These are phyloP conservation scores for Metarhizium humberi DNA, from an alignment of 2,329 filamentous ascomycete genomes.

Conservation along the genomic window DNA sequence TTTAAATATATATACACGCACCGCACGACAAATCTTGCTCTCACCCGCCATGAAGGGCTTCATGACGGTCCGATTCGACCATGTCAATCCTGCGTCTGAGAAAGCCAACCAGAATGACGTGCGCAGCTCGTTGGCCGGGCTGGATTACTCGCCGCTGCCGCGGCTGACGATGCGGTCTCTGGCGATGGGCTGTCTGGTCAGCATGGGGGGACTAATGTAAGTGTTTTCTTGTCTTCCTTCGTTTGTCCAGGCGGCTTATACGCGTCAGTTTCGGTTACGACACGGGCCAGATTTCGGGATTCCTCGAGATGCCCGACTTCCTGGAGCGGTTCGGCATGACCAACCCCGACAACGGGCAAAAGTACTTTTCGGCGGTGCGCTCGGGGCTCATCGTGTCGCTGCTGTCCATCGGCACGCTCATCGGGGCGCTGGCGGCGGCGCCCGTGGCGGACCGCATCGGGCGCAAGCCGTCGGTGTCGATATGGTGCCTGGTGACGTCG, in stretches of 20 bases:
- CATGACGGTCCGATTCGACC: conserved; percentile 30
- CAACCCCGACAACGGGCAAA: conserved; percentile 23
- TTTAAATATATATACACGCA: too few species aligned
- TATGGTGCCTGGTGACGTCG: conserved; percentile 51
- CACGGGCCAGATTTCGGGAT: conserved; percentile 46
- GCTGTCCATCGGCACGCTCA: conserved; percentile 49
- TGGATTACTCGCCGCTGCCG: conserved; percentile 36
- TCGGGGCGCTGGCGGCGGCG: conserved; percentile 51
- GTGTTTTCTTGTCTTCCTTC: conserved; percentile 3
- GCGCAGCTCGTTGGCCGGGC: conserved; percentile 24
- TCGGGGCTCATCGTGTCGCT: conserved; percentile 51
- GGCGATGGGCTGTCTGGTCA: conserved; percentile 29
- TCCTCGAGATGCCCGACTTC: conserved; percentile 50
- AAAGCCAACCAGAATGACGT: conserved; percentile 19
- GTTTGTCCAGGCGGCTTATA: not conserved
- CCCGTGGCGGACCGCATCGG: conserved; percentile 57
- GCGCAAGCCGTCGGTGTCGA: conserved; percentile 51
- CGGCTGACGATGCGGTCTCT: conserved; percentile 28
- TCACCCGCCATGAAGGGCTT: conserved; percentile 10
- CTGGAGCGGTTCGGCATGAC: conserved; percentile 38
- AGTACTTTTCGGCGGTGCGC: conserved; percentile 40
- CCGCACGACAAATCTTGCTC: too few species aligned
- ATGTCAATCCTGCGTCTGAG: conserved; percentile 30
- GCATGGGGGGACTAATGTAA: conserved; percentile 36
- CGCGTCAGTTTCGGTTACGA: conserved; percentile 31